A percentile compares a stretch with the other conserved stretches of the same genome.
Evolutionary conservation across 495 filamentous ascomycete species (phyloP).

Genomic region (Aspergillus carlsbadensis): DNA sequence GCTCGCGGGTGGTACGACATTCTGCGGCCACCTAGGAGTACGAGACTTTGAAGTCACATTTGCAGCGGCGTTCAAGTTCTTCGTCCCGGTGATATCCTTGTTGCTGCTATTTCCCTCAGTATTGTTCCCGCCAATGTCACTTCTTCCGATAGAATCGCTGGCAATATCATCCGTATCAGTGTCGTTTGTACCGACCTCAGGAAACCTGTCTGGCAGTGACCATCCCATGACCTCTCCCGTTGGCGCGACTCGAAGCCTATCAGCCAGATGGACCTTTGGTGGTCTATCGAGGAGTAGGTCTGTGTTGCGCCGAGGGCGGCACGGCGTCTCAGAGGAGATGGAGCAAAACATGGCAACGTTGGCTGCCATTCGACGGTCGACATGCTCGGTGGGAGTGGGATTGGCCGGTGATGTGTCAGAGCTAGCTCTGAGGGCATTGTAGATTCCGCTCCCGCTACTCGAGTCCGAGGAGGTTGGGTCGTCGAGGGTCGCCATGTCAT

Average conservation of each 20-base stretch:
- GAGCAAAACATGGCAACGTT: constrained; percentile 36
- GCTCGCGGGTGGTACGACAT: constrained; percentile 25
- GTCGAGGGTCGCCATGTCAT: too few relatives aligned
- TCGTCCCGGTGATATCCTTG: not conserved
- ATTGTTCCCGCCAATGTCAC: too few relatives aligned
- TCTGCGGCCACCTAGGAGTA: constrained; percentile 26
- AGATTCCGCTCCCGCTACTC: constrained; percentile 44
- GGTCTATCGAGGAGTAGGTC: not conserved
- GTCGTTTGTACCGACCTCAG: constrained; percentile 15
- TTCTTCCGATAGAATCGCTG: not conserved
- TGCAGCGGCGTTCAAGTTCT: constrained; percentile 18
- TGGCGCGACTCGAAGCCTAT: constrained; percentile 14
- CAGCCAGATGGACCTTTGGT: constrained; percentile 17
- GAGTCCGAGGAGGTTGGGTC: constrained; percentile 16
- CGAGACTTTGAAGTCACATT: constrained; percentile 11
- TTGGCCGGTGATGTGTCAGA: constrained; percentile 13
- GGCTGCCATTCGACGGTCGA: constrained; percentile 30
- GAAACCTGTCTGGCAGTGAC: constrained; percentile 10
- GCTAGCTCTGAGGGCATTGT: constrained; percentile 37
- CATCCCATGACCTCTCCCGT: constrained; percentile 9
- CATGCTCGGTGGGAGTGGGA: constrained; percentile 14
- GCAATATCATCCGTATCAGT: constrained; percentile 7
- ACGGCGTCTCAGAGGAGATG: constrained; percentile 8
- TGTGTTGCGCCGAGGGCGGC: not conserved
- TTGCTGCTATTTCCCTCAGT: too few relatives aligned